Evolutionary conservation across 169 alveolate genomes (phyloP).

Genomic region (Cryptosporidium sp.): DNA sequence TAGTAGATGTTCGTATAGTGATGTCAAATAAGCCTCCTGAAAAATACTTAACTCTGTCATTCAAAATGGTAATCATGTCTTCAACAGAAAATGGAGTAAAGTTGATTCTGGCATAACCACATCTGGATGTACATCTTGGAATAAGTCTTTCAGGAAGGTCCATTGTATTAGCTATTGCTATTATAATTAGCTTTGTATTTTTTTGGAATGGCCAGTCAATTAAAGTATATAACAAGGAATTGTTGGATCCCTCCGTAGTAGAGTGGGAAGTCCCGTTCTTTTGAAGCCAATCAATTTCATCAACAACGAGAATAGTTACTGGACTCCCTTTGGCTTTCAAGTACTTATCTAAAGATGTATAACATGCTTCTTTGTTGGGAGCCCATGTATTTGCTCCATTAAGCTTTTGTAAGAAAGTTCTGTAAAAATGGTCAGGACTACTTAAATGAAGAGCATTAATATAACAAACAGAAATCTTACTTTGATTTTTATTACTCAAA

Average conservation of each 20-base stretch:
- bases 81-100: constrained; percentile 66
- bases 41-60: constrained; percentile 5
- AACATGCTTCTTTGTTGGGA: constrained; percentile 62
- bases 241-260: not conserved
- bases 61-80: constrained; percentile 46
- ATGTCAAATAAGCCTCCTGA: not conserved
- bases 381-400: constrained; percentile 73
- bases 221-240: constrained; percentile 77
- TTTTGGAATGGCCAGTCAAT: constrained; percentile 83
- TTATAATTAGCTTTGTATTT: constrained; percentile 77
- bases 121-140: constrained; percentile 76
- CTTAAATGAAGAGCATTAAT: constrained; percentile 80
- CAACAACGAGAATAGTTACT: constrained; percentile 49
- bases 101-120: constrained; percentile 74
- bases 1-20: not conserved
- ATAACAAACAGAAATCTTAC: constrained; percentile 75
- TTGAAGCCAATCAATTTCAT: constrained; percentile 74
- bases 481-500: constrained; percentile 33
- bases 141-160: constrained; percentile 81
- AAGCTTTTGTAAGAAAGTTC: constrained; percentile 75
- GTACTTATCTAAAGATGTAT: constrained; percentile 28
- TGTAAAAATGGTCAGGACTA: constrained; percentile 80
- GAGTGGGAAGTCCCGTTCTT: not conserved
- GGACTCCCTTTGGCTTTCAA: constrained; percentile 44
- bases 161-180: constrained; percentile 83